Evolutionary conservation across 352 stramenopile genomes (phyloP).

Genomic region (Globisporangium heterothallicum): DNA sequence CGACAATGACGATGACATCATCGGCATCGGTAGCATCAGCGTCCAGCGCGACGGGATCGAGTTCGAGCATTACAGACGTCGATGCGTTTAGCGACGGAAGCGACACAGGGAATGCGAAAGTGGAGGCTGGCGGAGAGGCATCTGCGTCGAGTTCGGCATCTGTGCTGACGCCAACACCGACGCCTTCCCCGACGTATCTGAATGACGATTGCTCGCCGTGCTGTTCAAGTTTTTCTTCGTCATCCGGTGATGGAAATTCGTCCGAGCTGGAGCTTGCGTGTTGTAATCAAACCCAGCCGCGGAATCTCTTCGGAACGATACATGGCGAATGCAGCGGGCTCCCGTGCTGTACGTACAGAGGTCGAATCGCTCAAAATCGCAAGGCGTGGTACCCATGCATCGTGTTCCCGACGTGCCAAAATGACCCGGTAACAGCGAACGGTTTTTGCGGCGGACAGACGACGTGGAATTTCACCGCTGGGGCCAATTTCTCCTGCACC

Average conservation of each 20-base stretch:
- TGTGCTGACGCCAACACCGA: slow-evolving; percentile 6
- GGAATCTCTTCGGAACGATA: slow-evolving; percentile 50
- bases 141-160: neutral
- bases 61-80: neutral
- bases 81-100: neutral
- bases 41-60: no score
- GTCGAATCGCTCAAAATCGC: slow-evolving; percentile 57
- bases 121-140: slow-evolving; percentile 5
- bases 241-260: neutral
- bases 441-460: slow-evolving; percentile 48
- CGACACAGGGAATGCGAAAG: slow-evolving; percentile 1
- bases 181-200: slow-evolving; percentile 9
- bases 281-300: slow-evolving; percentile 35
- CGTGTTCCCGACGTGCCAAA: slow-evolving; percentile 69
- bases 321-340: slow-evolving; percentile 71
- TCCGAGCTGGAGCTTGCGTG: slow-evolving; percentile 29
- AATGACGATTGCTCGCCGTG: slow-evolving; percentile 63
- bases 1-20: no score
- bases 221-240: slow-evolving; percentile 26
- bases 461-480: slow-evolving; percentile 49
- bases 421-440: slow-evolving; percentile 50
- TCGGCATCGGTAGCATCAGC: no score
- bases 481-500: slow-evolving; percentile 55
- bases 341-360: slow-evolving; percentile 68
- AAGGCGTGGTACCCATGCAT: slow-evolving; percentile 81